Conservation (phyloP, 202 grass and related monocot species). For the Schoenoplectus tabernaemontani region DNA sequence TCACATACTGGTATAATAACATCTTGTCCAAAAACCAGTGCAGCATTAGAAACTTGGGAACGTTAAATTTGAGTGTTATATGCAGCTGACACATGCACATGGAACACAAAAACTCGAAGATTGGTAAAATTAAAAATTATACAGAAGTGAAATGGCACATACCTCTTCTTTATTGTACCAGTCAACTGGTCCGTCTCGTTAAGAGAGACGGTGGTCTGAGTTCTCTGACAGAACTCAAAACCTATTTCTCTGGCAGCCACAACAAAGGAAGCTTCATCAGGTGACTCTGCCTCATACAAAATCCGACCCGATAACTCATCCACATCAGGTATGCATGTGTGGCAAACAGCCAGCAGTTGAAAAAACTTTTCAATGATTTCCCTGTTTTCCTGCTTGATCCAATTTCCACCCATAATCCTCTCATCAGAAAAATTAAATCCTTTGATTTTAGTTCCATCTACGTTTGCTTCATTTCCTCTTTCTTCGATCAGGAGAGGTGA, state of each 20-base stretch:
- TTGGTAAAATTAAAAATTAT: background rate
- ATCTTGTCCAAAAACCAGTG: too few relatives aligned
- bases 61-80: too few relatives aligned
- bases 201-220: constrained; percentile 50
- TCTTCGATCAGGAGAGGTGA: constrained; percentile 23
- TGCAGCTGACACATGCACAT: background rate
- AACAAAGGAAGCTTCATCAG: constrained; percentile 78
- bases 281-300: constrained; percentile 92
- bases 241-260: constrained; percentile 66
- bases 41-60: too few relatives aligned
- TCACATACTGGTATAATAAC: too few relatives aligned
- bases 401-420: constrained; percentile 75
- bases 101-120: background rate
- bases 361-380: constrained; percentile 54
- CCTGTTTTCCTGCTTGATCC: constrained; percentile 38
- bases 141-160: constrained; percentile 18
- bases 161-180: constrained; percentile 60
- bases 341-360: constrained; percentile 54
- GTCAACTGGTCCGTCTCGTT: constrained; percentile 43
- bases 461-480: constrained; percentile 16
- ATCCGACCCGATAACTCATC: constrained; percentile 50
- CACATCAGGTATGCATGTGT: constrained; percentile 76
- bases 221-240: constrained; percentile 80
- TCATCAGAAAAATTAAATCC: constrained; percentile 81
- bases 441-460: constrained; percentile 28